Conservation (phyloP, 331 rosid genomes). For the Acacia pycnantha region DNA sequence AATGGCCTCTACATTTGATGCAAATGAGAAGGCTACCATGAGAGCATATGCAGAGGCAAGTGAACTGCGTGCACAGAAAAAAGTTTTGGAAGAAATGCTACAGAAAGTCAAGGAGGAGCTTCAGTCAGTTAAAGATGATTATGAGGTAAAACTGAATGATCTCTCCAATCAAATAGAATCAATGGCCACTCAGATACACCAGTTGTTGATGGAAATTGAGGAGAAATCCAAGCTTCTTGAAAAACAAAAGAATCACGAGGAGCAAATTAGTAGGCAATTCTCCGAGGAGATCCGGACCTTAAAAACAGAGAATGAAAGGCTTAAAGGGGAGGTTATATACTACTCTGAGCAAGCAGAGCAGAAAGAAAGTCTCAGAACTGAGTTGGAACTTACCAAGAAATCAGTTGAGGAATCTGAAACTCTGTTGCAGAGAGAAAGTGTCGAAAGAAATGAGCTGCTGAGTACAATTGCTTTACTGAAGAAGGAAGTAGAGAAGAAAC, state of each 20-base stretch:
- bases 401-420: constrained; percentile 56
- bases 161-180: constrained; percentile 53
- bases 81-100: constrained; percentile 56
- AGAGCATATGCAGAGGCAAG: constrained; percentile 76
- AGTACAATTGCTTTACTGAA: constrained; percentile 45
- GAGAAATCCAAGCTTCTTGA: constrained; percentile 61
- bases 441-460: constrained; percentile 58
- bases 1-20: constrained; percentile 81
- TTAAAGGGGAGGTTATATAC: constrained; percentile 42
- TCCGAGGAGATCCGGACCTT: constrained; percentile 58
- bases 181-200: constrained; percentile 51
- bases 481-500: constrained; percentile 59
- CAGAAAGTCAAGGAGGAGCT: constrained; percentile 51
- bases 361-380: constrained; percentile 35
- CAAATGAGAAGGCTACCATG: constrained; percentile 78
- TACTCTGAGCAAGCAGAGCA: constrained; percentile 46
- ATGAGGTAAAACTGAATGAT: constrained; percentile 45
- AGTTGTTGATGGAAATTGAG: constrained; percentile 57
- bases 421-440: constrained; percentile 44
- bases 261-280: constrained; percentile 50
- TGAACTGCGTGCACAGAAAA: constrained; percentile 61
- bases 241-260: constrained; percentile 44
- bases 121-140: constrained; percentile 43
- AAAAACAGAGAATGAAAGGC: constrained; percentile 60
- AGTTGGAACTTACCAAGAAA: constrained; percentile 55